Conservation (phyloP, 2,329 filamentous ascomycete species). For the Microsporum canis region DNA sequence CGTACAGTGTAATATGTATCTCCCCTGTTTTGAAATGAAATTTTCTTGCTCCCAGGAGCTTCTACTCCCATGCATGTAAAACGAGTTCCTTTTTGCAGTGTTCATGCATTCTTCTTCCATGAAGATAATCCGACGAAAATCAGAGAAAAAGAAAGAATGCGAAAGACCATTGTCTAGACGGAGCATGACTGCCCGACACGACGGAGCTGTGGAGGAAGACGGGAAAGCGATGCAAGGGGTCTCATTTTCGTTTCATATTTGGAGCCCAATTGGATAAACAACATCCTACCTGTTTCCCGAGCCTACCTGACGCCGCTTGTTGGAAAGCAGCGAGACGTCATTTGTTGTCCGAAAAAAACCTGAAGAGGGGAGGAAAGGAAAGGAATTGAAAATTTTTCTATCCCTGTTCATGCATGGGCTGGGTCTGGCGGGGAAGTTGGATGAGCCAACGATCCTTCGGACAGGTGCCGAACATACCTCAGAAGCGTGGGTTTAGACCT, state of each 20-base stretch:
- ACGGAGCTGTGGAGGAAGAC: slow-evolving; percentile 2
- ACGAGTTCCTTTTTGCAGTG: not conserved
- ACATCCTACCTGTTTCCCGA: not conserved
- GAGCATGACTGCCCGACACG: not conserved
- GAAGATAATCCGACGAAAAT: not conserved
- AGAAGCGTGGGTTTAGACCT: not conserved
- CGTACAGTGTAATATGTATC: too few species aligned
- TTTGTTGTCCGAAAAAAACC: not conserved
- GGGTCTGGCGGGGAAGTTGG: not conserved
- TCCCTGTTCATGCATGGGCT: slow-evolving; percentile 1
- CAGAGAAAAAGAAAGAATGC: not conserved
- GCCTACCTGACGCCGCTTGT: not conserved
- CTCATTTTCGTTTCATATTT: not conserved
- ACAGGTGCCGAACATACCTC: not conserved
- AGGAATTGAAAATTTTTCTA: not conserved
- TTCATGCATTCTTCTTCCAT: not conserved
- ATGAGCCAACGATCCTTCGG: slow-evolving; percentile 1
- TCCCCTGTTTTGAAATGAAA: not conserved
- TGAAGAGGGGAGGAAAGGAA: not conserved
- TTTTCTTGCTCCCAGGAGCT: not conserved
- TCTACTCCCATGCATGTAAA: not conserved
- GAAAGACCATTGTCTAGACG: not conserved
- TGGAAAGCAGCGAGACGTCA: not conserved
- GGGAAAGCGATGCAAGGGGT: not conserved
- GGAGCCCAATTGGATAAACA: not conserved